Base-by-base conservation (phyloP, 805 yeast species). In the Clavispora phyllophila region DNA sequence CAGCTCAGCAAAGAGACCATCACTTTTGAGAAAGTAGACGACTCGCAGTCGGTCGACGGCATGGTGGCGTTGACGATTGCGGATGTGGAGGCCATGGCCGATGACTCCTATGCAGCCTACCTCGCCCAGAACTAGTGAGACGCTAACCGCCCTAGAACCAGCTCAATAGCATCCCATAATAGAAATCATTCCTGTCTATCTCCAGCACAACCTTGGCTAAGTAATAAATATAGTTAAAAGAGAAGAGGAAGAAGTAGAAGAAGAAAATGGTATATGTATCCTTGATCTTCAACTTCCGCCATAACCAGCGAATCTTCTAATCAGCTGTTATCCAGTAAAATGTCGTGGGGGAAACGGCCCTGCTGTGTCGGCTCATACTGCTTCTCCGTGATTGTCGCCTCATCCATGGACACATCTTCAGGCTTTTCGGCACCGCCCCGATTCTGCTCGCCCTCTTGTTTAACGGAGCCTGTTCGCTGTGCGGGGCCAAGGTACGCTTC, bases 11-110 rank as follows among this genome's bases (percentile, higher is more conserved):
- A 74, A 47, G 52, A 61, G 13, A 79, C 74, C 28, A 68, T 84
- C 22, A 73, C 75, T 1, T 81, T 80, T 56, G 85, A 81, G 48
- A 79, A 81, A 49, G 55, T 67, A 2, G 54, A 69, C 25, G 52
- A 45, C 17, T 48, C 58, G 13, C 47, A 47, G 32, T 52, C 44
- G 1, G 56, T 50, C 9, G 53, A 48, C 10, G 56, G 47, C 13
- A 59, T 56, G 53, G 29, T 46, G n/a, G 55, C 39, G 20, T 25
- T 53, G 17, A 45, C 40, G 27, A 36, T 53, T n/a, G 41, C 34
- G 8, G 57, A 53, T 18, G 39, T 53, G 15, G 57, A 53, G 35
- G 22, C 37, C 19, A 44, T 53, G 50, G 57, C 56, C 8, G 49
- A 49, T 8, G 45, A 46, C 5, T 51, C 55, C 5, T 42, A 42